Conservation (phyloP, 768 basidiomycete genomes). For the Suillus cothurnatus region DNA sequence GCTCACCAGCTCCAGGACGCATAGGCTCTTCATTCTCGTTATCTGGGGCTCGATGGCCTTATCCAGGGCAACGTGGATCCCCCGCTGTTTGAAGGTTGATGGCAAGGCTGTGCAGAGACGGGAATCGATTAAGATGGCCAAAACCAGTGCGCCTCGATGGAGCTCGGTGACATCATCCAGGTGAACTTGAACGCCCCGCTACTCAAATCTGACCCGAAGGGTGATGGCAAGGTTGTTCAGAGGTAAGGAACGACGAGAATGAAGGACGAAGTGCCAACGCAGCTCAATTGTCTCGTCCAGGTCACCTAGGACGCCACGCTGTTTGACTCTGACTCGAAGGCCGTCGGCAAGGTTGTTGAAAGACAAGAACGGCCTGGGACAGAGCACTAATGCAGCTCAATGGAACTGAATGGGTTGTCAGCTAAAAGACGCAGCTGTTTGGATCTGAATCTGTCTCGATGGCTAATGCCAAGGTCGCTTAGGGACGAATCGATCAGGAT, state of each 20-base stretch:
- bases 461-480: too few relatives aligned
- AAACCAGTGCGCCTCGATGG: background rate
- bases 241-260: background rate
- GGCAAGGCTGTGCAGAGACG: background rate
- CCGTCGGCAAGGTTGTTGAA: conserved; percentile 24
- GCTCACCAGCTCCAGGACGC: conserved; percentile 23
- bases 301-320: conserved; percentile 16
- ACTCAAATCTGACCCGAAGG: background rate
- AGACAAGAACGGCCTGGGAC: conserved; percentile 15
- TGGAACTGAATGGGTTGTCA: too few relatives aligned
- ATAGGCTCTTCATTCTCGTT: conserved; percentile 32
- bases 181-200: background rate
- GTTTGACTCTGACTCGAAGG: conserved; percentile 26
- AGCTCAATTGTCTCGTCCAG: conserved; percentile 32
- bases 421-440: too few relatives aligned
- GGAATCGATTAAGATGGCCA: too few relatives aligned
- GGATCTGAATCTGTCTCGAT: too few relatives aligned
- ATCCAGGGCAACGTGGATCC: background rate
- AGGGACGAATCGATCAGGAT: too few relatives aligned
- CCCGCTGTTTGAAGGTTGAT: background rate
- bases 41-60: conserved; percentile 24
- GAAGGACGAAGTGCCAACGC: background rate
- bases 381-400: too few relatives aligned
- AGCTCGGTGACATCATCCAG: background rate
- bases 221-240: too few relatives aligned